These are phyloP conservation scores for Vitis hybrid DNA, from an alignment of 177 flowering plant genomes.

Conservation along the genomic window DNA sequence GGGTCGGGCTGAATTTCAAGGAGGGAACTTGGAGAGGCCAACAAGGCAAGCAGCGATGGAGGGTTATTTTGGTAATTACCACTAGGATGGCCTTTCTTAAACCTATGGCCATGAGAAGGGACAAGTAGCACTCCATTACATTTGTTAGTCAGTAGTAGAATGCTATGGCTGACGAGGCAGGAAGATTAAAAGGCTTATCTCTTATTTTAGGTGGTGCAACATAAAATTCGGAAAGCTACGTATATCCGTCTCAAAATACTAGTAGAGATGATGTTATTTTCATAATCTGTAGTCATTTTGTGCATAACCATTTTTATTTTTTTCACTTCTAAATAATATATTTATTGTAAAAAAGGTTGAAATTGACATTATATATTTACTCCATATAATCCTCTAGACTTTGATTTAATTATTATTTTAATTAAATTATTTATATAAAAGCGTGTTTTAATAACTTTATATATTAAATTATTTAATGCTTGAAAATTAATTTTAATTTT, in stretches of 20 bases:
- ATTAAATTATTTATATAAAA: no score
- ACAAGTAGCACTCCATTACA: constrained; percentile 1
- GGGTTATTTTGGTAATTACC: constrained; percentile 1
- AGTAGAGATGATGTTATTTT: no score
- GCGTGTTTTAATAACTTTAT: no score
- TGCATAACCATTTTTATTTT: no score
- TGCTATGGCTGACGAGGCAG: not conserved
- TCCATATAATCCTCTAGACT: not conserved
- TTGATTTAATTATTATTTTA: no score
- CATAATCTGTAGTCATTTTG: no score
- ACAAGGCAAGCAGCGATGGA: not conserved
- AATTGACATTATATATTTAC: not conserved
- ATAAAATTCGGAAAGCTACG: no score
- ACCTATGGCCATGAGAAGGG: constrained; percentile 4
- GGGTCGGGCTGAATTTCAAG: not conserved
- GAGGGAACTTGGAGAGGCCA: not conserved
- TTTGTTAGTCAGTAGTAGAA: not conserved
- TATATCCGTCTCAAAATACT: no score
- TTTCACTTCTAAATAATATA: no score
- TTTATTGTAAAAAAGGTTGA: no score
- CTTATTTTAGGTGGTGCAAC: not conserved
- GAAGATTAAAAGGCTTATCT: not conserved
- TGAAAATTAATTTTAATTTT: no score
- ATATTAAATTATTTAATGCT: no score
- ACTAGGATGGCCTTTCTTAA: not conserved